Conservation (phyloP, 1,284 basidiomycete species). For the Trichosporon ovoides region DNA sequence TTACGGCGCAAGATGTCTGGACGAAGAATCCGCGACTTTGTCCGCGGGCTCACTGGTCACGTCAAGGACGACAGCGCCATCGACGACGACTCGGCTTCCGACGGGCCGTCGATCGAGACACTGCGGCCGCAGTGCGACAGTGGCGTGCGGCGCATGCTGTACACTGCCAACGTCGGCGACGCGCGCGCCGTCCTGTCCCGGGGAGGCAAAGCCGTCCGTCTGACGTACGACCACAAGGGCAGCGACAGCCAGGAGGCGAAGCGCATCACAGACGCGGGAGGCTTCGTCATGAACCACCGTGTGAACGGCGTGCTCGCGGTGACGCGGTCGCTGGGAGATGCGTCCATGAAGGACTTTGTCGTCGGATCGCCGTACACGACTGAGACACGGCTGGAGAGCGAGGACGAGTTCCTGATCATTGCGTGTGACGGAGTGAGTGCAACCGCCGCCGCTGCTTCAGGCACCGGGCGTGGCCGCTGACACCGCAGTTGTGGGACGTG, state of each 20-base stretch:
- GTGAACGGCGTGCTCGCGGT: constrained; percentile 96
- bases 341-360: constrained; percentile 99
- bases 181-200: constrained; percentile 56
- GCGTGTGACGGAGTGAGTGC: constrained; percentile 91
- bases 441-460: no score
- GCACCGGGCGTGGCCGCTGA: no score
- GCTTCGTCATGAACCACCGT: constrained; percentile 96
- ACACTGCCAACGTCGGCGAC: constrained; percentile 88
- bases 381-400: constrained; percentile 80
- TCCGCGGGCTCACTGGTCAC: constrained; percentile 41
- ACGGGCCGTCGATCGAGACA: constrained; percentile 41
- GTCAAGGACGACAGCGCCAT: constrained; percentile 24
- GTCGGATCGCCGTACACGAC: constrained; percentile 98
- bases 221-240: constrained; percentile 99
- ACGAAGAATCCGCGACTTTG: constrained; percentile 44
- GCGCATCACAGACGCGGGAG: constrained; percentile 93
- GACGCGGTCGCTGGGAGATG: constrained; percentile 91
- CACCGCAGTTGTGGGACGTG: constrained; percentile 90
- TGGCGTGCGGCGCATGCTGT: constrained; percentile 67
- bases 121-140: constrained; percentile 38
- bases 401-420: constrained; percentile 91
- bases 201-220: constrained; percentile 77
- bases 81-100: constrained; percentile 28
- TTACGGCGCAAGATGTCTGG: constrained; percentile 35
- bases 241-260: constrained; percentile 95